Evolutionary conservation across 306 rosid genomes (phyloP).

Genomic region (Astragalus membranaceus): DNA sequence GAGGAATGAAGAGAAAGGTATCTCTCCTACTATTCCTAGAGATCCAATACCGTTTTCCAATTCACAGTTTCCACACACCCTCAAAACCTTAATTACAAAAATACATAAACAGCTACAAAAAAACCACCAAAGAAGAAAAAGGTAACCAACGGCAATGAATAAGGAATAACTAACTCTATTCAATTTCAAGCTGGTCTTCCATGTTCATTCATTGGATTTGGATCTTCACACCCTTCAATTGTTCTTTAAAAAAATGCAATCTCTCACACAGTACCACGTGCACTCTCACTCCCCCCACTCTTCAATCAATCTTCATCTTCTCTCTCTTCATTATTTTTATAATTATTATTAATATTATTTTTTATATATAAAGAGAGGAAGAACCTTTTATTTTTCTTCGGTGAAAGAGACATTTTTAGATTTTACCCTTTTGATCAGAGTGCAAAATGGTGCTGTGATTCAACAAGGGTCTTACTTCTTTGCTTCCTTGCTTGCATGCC

Average conservation of each 20-base stretch:
- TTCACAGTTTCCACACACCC: neutral
- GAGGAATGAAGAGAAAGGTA: slow-evolving; percentile 33
- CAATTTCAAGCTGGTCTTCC: slow-evolving; percentile 10
- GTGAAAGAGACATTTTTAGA: slow-evolving; percentile 12
- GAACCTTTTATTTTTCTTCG: slow-evolving; percentile 3
- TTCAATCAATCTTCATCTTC: neutral
- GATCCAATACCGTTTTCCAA: slow-evolving; percentile 25
- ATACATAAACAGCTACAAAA: neutral
- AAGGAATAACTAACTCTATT: neutral
- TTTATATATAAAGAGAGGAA: neutral
- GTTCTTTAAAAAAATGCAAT: slow-evolving; percentile 13
- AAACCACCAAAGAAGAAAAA: neutral
- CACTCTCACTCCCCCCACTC: slow-evolving; percentile 9
- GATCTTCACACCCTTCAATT: neutral
- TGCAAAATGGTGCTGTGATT: slow-evolving; percentile 19
- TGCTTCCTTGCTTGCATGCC: slow-evolving; percentile 24
- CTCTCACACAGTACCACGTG: slow-evolving; percentile 40
- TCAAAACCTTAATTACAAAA: neutral
- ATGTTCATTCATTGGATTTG: neutral
- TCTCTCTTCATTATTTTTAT: neutral
- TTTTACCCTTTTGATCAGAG: slow-evolving; percentile 13
- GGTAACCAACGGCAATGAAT: neutral
- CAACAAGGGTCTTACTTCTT: neutral
- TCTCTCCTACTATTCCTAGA: slow-evolving; percentile 16
- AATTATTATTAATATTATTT: neutral